Evolutionary conservation across 495 filamentous ascomycete species (phyloP).

Genomic region (Neurospora sp.): DNA sequence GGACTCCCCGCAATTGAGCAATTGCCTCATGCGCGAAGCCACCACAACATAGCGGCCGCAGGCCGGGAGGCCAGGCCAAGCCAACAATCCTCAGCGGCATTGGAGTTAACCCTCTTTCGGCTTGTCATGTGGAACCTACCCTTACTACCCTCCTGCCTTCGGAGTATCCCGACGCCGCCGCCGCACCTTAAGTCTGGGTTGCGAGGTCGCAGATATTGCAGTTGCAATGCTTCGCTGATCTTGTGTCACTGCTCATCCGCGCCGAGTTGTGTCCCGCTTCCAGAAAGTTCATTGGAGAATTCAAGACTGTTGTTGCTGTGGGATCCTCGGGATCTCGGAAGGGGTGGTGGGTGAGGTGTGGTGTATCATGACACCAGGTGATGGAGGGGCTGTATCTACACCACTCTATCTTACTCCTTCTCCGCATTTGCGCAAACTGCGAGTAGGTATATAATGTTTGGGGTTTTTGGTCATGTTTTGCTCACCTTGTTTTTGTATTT

Average conservation of each 20-base stretch:
- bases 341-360: not conserved
- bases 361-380: conserved; percentile 4
- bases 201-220: not conserved
- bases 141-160: not conserved
- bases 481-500: not conserved
- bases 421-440: conserved; percentile 28
- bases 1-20: conserved; percentile 18
- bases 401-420: conserved; percentile 1
- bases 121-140: conserved; percentile 7
- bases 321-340: conserved; percentile 4
- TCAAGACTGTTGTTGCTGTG: not conserved
- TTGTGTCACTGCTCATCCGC: conserved; percentile 7
- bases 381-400: not conserved
- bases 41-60: conserved; percentile 3
- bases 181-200: not conserved
- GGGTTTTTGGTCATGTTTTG: not conserved
- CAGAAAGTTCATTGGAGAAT: conserved; percentile 20
- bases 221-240: conserved; percentile 8
- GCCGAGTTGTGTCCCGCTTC: conserved; percentile 5
- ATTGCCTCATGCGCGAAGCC: conserved; percentile 8
- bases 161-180: not conserved
- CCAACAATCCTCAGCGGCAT: conserved; percentile 1
- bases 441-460: conserved; percentile 10
- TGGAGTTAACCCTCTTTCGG: conserved; percentile 6
- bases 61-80: conserved; percentile 2